Evolutionary conservation across 192 early-diverging fungal genomes (phyloP).

Genomic region (Coemansia sp.): DNA sequence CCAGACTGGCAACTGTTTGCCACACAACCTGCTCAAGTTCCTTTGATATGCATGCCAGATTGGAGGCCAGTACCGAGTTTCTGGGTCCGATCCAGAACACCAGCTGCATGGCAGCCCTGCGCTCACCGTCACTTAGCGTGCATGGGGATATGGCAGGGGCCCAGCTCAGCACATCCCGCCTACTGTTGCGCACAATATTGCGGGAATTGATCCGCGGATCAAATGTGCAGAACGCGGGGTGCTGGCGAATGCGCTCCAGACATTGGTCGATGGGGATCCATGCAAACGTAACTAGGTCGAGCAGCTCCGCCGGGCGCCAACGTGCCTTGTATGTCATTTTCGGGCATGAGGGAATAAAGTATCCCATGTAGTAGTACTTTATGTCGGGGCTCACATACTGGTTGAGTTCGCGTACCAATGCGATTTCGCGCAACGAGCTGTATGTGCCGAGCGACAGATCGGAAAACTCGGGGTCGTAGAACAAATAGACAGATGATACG

Average conservation of each 20-base stretch:
- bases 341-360: constrained; percentile 83
- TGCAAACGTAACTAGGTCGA: constrained; percentile 64
- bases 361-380: constrained; percentile 92
- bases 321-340: constrained; percentile 97
- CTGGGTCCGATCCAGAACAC: background rate
- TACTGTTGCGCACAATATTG: constrained; percentile 16
- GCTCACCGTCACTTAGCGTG: constrained; percentile 3
- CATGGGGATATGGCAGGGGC: constrained; percentile 14
- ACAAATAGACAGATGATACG: constrained; percentile 90
- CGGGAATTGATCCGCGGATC: constrained; percentile 23
- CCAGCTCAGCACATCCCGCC: constrained; percentile 3
- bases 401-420: constrained; percentile 57
- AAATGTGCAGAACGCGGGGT: constrained; percentile 39
- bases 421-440: constrained; percentile 81
- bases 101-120: constrained; percentile 10
- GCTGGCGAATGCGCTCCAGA: constrained; percentile 33
- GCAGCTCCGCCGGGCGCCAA: constrained; percentile 78
- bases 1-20: constrained; percentile 26
- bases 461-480: constrained; percentile 87
- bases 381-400: constrained; percentile 50
- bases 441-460: constrained; percentile 81
- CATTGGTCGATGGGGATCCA: constrained; percentile 49
- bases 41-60: constrained; percentile 10
- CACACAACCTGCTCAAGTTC: constrained; percentile 15
- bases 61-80: background rate